These are phyloP conservation scores for Daldinia loculata DNA, from an alignment of 495 filamentous ascomycete species.

Conservation along the genomic window DNA sequence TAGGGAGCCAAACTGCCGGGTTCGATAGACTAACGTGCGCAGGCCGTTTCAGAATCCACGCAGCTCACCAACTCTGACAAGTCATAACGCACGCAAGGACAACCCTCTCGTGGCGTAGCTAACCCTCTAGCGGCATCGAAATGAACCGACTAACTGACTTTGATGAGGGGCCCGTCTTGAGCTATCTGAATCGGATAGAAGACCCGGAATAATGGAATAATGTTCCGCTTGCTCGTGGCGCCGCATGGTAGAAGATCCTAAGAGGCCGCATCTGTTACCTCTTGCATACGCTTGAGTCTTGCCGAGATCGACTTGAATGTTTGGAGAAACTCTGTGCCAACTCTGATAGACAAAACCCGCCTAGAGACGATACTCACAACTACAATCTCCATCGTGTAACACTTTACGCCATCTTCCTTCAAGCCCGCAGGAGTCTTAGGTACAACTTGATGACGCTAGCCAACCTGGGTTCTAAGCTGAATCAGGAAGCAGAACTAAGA, in stretches of 20 bases:
- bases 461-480: conserved; percentile 3
- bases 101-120: conserved; percentile 21
- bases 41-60: conserved; percentile 35
- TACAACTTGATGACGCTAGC: conserved; percentile 17
- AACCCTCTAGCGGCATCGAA: conserved; percentile 20
- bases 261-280: conserved; percentile 27
- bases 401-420: conserved; percentile 11
- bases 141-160: conserved; percentile 13
- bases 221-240: conserved; percentile 26
- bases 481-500: conserved; percentile 21
- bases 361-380: not conserved
- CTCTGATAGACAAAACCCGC: not conserved
- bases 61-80: conserved; percentile 17
- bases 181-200: conserved; percentile 18
- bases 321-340: conserved; percentile 19
- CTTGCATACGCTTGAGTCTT: conserved; percentile 23
- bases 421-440: not conserved
- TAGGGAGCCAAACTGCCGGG: conserved; percentile 34
- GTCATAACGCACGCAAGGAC: conserved; percentile 21
- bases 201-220: conserved; percentile 20
- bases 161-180: conserved; percentile 19
- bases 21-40: conserved; percentile 19
- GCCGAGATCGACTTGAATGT: conserved; percentile 14
- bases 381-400: not conserved
- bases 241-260: conserved; percentile 9